Evolutionary conservation across 345 rosid genomes (phyloP).

Genomic region (Citrus inodora): DNA sequence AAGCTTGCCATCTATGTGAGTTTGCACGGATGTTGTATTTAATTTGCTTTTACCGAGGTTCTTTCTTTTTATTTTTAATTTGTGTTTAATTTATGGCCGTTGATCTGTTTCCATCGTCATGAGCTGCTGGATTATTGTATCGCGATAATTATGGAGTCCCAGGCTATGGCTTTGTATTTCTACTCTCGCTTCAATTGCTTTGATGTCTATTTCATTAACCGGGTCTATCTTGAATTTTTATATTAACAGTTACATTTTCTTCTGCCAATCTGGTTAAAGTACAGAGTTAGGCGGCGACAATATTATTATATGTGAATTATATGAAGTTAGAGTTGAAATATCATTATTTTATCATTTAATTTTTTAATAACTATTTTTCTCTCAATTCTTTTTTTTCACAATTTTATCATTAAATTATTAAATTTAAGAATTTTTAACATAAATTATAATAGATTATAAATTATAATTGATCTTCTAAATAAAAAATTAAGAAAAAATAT

Average conservation of each 20-base stretch:
- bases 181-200: conserved; percentile 5
- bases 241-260: background rate
- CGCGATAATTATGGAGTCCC: background rate
- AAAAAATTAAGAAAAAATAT: no score
- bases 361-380: no score
- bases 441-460: no score
- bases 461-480: no score
- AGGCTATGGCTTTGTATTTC: conserved; percentile 21
- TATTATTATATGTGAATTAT: background rate
- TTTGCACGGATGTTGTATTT: conserved; percentile 17
- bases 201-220: background rate
- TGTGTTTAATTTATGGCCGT: conserved; percentile 26
- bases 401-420: no score
- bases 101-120: background rate
- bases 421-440: no score
- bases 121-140: background rate
- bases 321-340: no score
- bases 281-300: background rate
- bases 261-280: background rate
- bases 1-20: background rate
- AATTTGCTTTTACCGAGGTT: background rate
- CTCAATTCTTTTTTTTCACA: no score
- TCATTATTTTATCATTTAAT: no score
- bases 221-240: background rate
- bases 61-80: background rate